Evolutionary conservation across 495 filamentous ascomycete genomes (phyloP).

Genomic region (Trypethelium eluteriae): DNA sequence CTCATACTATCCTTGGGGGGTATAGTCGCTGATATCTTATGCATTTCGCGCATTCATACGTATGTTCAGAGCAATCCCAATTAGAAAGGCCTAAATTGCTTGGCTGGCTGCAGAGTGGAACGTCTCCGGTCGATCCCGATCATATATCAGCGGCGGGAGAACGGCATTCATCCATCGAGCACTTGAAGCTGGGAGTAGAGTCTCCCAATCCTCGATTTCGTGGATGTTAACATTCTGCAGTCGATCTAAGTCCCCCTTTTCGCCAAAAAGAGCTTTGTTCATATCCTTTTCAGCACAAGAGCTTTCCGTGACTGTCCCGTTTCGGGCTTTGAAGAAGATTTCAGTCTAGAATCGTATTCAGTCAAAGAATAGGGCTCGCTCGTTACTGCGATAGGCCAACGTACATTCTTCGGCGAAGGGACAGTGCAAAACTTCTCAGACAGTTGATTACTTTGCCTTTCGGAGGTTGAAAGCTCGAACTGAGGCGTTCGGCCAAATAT

Average conservation of each 20-base stretch:
- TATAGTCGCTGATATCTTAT: no score
- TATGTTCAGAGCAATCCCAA: neutral
- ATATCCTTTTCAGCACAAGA: neutral
- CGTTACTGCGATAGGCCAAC: neutral
- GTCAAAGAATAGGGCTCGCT: neutral
- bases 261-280: neutral
- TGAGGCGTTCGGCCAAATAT: slow-evolving; percentile 4
- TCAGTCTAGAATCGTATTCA: neutral
- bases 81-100: neutral
- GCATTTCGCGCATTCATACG: no score
- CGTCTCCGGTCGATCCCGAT: neutral
- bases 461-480: neutral
- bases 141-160: neutral
- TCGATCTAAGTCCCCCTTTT: neutral
- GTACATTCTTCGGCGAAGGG: neutral
- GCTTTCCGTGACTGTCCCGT: neutral
- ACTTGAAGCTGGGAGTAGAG: neutral
- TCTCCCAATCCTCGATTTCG: slow-evolving; percentile 1
- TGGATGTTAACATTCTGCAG: neutral
- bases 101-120: slow-evolving; percentile 4
- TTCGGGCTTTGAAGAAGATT: neutral
- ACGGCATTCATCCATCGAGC: neutral
- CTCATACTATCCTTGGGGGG: no score
- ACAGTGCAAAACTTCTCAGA: neutral
- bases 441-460: neutral